Conservation (phyloP, 2,329 filamentous ascomycete species). For the Lecanicillium sp. region DNA sequence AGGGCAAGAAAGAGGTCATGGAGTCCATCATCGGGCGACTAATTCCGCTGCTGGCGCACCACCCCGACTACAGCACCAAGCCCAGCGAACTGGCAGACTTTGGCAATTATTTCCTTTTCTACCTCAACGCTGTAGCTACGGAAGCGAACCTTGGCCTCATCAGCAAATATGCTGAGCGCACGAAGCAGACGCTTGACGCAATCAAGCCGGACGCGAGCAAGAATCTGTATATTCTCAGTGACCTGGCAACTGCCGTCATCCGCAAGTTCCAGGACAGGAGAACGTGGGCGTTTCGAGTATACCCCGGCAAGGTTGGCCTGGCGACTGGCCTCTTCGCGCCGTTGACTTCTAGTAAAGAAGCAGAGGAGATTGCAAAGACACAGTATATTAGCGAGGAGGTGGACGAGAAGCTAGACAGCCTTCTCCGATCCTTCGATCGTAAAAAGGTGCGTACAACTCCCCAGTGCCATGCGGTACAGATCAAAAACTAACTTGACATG, state of each 20-base stretch:
- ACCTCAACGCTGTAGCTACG: conserved; percentile 73
- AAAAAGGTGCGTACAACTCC: conserved; percentile 53
- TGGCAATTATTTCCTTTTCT: conserved; percentile 84
- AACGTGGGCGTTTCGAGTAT: conserved; percentile 80
- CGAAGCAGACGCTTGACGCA: conserved; percentile 83
- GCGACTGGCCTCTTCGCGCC: conserved; percentile 72
- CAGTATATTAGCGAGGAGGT: conserved; percentile 73
- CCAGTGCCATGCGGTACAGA: background rate
- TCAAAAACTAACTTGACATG: conserved; percentile 21
- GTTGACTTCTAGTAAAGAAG: conserved; percentile 69
- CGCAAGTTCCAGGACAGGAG: conserved; percentile 81
- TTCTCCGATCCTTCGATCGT: conserved; percentile 59
- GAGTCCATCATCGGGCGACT: conserved; percentile 78
- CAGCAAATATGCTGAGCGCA: conserved; percentile 84
- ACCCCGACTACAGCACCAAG: conserved; percentile 74
- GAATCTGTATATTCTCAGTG: conserved; percentile 78
- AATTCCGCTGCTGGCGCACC: conserved; percentile 83
- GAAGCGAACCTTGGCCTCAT: conserved; percentile 85
- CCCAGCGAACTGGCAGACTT: conserved; percentile 71
- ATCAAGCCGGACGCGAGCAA: conserved; percentile 63
- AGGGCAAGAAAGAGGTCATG: conserved; percentile 58
- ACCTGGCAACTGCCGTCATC: conserved; percentile 77
- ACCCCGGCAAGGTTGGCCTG: conserved; percentile 72
- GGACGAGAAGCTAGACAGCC: conserved; percentile 68
- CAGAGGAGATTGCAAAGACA: conserved; percentile 80